Base-by-base conservation (phyloP, 1,284 basidiomycete genomes). In the Microbotryum violaceum region DNA sequence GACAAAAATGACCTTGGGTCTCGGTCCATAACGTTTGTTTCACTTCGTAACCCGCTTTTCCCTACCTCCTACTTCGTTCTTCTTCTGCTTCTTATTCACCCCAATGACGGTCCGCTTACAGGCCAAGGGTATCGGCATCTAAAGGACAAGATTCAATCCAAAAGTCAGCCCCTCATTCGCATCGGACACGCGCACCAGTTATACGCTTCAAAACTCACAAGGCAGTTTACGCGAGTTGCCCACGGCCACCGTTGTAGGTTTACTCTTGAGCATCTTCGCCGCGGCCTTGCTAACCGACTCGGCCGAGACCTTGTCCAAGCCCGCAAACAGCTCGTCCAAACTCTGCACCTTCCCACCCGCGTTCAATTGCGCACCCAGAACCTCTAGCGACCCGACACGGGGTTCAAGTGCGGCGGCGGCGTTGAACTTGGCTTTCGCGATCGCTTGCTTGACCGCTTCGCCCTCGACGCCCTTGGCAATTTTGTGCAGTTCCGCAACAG, bases 191-290 rank as follows among this genome's bases (percentile, higher is more conserved):
- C 12, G 48, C 48, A 31, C 21, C 18, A 23, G 1, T 3, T 10
- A 6, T 21, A 8, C 31, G 7, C 20, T 12, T 5, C 16, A 18
- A 27, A 14, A 59, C 67, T 31, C 31, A 68, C 67, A 88, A 50
- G 91, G 91, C 56, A 96, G 81, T 48, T 82, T 74, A 72, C 81
- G 77, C 69, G 85, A 78, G 74, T 93, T 84, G 60, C 91, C 92
- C 58, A 94, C 80, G 31, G 85, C 86, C 53, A 96, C 89, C 67
- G 82, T 89, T 44, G 90, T 91, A 31, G 91, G 89, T 78, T 90
- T 88, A 70, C 79, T 77, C 75, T 82, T 81, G 70, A 86, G 73
- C 51, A 89, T 80, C 44, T 78, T n/a, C 27, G 65, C 62, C 44
- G 72, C 71, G 47, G 71, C 71, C 69, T 74, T 71, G 52, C 70